Evolutionary conservation across 2,329 filamentous ascomycete species (phyloP), one percentile per base, ranked within the genome.

Genomic region (Calonectria henricotiae): DNA sequence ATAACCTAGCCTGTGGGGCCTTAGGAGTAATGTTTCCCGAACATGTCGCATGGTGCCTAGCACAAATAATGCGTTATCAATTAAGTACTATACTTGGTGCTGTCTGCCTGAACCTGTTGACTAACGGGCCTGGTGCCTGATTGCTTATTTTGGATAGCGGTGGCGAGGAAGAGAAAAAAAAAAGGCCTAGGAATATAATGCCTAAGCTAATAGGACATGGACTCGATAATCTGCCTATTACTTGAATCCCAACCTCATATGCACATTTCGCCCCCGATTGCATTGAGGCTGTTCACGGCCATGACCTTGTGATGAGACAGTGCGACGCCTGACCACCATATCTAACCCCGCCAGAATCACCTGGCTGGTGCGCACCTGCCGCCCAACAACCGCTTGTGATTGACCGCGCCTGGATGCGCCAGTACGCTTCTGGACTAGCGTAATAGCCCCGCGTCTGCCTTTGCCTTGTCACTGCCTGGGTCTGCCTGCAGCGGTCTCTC

Each of bases 271-370:
- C n/a, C 12, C 8, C 12, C 6, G 20, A 32, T 61, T 25, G 27
- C 54, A 64, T 49, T 17, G 5, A 43, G 32, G 41, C 23, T 30
- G 30, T 49, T 44, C 44, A 54, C 55, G 37, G 66, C 58, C 69
- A 69, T 55, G 74, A 54, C 61, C 75, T 68, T 71, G 73, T 73
- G 73, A 75, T 69, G 63, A 70, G 62, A 75, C 67, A 71, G 69
- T 76, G 73, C 74, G 73, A 77, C 75, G 71, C 70, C 71, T 77
- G 75, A 77, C 75, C 68, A 68, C 62, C 73, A 35, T 60, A 69
- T 62, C 72, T 47, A 60, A 47, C 75, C 75, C 75, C 75, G 73
- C 75, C 75, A 77, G 76, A 55, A 65, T 76, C 70, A 74, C 75
- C 74, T 77, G 68, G 74, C 68, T 73, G 73, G 55, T 30, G 55